These are phyloP conservation scores for Apiospora rasikravindrae DNA, from an alignment of 2,329 filamentous ascomycete genomes.

Conservation along the genomic window DNA sequence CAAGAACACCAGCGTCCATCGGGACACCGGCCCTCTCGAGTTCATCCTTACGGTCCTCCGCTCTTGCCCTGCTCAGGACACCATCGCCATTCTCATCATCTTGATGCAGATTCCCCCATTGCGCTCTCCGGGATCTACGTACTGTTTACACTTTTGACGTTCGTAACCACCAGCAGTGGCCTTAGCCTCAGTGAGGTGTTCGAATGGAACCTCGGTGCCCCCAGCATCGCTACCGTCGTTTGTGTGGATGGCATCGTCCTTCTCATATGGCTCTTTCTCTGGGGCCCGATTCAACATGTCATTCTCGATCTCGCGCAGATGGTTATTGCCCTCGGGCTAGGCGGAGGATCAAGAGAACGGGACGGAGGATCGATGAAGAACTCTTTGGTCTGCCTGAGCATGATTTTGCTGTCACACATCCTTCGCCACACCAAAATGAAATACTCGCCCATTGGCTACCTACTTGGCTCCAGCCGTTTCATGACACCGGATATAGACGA, in stretches of 20 bases:
- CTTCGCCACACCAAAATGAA: slow-evolving; percentile 55
- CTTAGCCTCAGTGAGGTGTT: slow-evolving; percentile 90
- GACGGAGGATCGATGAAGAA: slow-evolving; percentile 71
- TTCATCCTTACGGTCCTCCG: slow-evolving; percentile 85
- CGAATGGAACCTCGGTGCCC: slow-evolving; percentile 83
- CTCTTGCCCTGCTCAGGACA: slow-evolving; percentile 90
- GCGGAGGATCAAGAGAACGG: slow-evolving; percentile 75
- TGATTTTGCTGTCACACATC: slow-evolving; percentile 65
- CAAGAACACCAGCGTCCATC: slow-evolving; percentile 71
- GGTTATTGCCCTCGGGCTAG: slow-evolving; percentile 88
- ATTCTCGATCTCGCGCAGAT: slow-evolving; percentile 90
- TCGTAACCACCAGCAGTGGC: slow-evolving; percentile 81
- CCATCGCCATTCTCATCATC: slow-evolving; percentile 94
- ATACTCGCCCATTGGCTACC: slow-evolving; percentile 52
- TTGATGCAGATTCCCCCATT: slow-evolving; percentile 91
- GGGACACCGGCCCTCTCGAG: slow-evolving; percentile 74
- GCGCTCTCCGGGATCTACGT: slow-evolving; percentile 89
- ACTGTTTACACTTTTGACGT: slow-evolving; percentile 90
- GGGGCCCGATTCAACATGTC: slow-evolving; percentile 85
- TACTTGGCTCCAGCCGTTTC: slow-evolving; percentile 54
- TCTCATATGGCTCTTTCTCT: slow-evolving; percentile 85
- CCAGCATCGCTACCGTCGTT: slow-evolving; percentile 82
- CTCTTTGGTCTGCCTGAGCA: slow-evolving; percentile 72
- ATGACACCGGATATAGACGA: slow-evolving; percentile 52
- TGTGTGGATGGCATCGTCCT: slow-evolving; percentile 85